Conservation (phyloP, 495 filamentous ascomycete genomes). For the Glonium stellatum region DNA sequence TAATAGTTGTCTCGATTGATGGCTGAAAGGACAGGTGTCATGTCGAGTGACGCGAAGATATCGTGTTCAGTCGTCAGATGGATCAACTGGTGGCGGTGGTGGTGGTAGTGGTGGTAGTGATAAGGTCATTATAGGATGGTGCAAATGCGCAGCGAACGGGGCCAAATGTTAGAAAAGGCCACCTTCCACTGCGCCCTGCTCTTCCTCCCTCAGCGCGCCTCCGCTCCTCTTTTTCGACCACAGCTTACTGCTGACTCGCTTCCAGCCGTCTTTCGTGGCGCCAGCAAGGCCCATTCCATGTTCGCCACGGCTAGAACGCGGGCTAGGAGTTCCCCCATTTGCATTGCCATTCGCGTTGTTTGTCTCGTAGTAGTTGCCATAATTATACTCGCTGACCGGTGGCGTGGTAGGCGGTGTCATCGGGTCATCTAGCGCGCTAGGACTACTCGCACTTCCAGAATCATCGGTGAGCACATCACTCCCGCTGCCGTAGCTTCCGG, state of each 20-base stretch:
- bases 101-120: too few relatives aligned
- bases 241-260: conserved; percentile 27
- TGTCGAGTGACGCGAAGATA: too few relatives aligned
- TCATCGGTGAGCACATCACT: conserved; percentile 33
- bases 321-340: conserved; percentile 26
- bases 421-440: conserved; percentile 26
- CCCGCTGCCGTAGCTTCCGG: conserved; percentile 20
- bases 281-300: conserved; percentile 16
- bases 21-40: too few relatives aligned
- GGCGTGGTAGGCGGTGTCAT: conserved; percentile 38
- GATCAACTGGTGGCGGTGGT: not conserved
- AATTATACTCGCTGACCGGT: conserved; percentile 30
- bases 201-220: conserved; percentile 23
- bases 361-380: conserved; percentile 23
- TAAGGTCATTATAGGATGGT: not conserved
- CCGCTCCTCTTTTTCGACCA: conserved; percentile 27
- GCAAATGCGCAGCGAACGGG: not conserved
- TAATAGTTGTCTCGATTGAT: too few relatives aligned
- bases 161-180: conserved; percentile 21
- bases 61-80: too few relatives aligned
- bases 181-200: conserved; percentile 25
- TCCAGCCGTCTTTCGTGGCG: conserved; percentile 27
- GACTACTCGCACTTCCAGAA: conserved; percentile 31
- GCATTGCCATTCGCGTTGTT: not conserved
- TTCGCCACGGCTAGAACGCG: conserved; percentile 22